phyloP scores from a whole-genome alignment of 1,284 basidiomycete genomes.

The Sutorius eximius region DNA sequence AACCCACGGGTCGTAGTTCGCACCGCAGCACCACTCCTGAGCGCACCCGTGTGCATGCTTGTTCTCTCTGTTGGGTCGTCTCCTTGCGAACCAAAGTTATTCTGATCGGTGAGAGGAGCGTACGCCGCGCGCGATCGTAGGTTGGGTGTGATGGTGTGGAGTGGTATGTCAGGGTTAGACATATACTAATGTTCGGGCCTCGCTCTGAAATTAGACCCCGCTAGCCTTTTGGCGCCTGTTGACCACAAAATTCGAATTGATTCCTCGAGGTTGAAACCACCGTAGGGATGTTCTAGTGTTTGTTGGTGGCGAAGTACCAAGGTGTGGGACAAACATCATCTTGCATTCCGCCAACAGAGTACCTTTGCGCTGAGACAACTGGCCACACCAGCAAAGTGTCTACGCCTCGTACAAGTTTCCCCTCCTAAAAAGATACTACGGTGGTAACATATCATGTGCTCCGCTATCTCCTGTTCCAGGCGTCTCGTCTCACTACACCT shows the following conservation, averaged over 20 bases:
- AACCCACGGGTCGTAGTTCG: constrained; percentile 30
- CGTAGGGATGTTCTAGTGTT: not conserved
- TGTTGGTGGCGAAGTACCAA: not conserved
- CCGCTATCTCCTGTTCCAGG: too few relatives aligned
- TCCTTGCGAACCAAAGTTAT: constrained; percentile 32
- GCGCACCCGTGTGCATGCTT: constrained; percentile 36
- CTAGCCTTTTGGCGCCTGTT: constrained; percentile 8
- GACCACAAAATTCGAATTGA: not conserved
- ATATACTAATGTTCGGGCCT: constrained; percentile 19
- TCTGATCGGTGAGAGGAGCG: constrained; percentile 42
- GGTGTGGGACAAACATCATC: too few relatives aligned
- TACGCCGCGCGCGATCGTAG: constrained; percentile 47
- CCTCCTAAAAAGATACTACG: too few relatives aligned
- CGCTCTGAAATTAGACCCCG: not conserved
- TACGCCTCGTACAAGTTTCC: too few relatives aligned
- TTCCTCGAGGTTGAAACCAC: not conserved
- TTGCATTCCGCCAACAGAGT: too few relatives aligned
- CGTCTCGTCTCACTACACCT: too few relatives aligned
- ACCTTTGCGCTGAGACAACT: too few relatives aligned
- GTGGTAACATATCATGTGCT: too few relatives aligned
- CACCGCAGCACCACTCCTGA: constrained; percentile 39
- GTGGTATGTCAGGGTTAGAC: constrained; percentile 61
- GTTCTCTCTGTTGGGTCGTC: constrained; percentile 22
- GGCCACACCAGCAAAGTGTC: too few relatives aligned
- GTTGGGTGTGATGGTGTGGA: constrained; percentile 56